Base-by-base conservation (phyloP, 164 flowering plant species). In the Macadamia tetraphylla region DNA sequence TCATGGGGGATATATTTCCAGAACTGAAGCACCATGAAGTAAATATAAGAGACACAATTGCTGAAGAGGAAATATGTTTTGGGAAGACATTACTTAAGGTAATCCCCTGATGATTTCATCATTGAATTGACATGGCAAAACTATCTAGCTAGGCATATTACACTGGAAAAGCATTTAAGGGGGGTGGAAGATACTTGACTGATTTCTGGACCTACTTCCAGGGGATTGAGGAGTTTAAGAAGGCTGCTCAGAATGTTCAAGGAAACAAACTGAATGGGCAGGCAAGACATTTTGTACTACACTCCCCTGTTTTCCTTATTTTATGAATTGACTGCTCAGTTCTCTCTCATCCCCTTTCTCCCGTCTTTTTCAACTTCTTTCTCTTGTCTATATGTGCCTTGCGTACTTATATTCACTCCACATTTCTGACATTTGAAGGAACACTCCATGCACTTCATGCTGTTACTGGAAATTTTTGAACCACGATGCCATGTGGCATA, bases 181-280 rank as follows among this genome's bases (percentile, higher is more conserved):
- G 23, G 23, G 23, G 23, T 11, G 9, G 13, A 46, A 46, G 68
- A 57, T 51, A 62, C n/a, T 42, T 67, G 32, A 56, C 61, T 60
- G 46, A 42, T 31, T 31, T 55, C 59, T 62, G 3, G 58, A 17
- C n/a, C 60, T 69, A n/a, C 60, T 44, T 66, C 59, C 75, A 95
- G 99, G 99, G 99, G 48, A 91, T 95, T 78, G 99, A 92, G 80
- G 91, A 82, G 81, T 95, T 95, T 78, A 87, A 87, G 84, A 91
- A 87, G 78, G 90, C 92, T 77, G 97, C 89, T 62, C 88, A 86
- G 80, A 93, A 89, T 66, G 83, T 95, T 72, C 74, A 89, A 65
- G 98, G 96, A 53, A 89, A 79, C 56, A 71, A 71, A 63, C 75
- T 95, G 52, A 84, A 90, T 84, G 99, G 99, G 29, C 90, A 89